Percentiles rank a stretch among this genome's conserved stretches.
phyloP scores from a whole-genome alignment of 768 basidiomycete genomes.

The Hericium alpestre region DNA sequence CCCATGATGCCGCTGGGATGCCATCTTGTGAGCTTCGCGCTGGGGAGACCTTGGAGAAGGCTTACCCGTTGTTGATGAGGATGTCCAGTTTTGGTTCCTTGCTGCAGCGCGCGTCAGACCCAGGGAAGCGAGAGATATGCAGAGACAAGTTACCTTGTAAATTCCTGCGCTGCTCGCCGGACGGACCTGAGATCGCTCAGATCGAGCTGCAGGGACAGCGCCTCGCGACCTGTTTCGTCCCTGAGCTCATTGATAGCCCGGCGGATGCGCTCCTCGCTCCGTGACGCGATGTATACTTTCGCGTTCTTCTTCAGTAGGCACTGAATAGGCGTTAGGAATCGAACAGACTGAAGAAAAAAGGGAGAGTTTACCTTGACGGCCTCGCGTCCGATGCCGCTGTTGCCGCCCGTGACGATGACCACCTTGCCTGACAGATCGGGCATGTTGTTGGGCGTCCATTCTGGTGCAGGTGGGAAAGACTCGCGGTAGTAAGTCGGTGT shows the following conservation, averaged over 20 bases:
- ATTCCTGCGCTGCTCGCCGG: conserved; percentile 27
- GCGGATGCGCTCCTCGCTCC: conserved; percentile 32
- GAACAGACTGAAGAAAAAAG: not conserved
- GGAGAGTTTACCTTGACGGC: conserved; percentile 5
- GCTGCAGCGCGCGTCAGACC: conserved; percentile 11
- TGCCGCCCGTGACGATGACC: conserved; percentile 14
- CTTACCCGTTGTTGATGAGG: conserved; percentile 42
- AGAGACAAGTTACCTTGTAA: conserved; percentile 16
- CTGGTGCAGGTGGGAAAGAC: conserved; percentile 14
- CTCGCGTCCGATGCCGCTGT: conserved; percentile 15
- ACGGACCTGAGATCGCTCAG: conserved; percentile 27
- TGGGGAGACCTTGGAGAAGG: not conserved
- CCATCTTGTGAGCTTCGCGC: conserved; percentile 9
- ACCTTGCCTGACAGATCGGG: conserved; percentile 35
- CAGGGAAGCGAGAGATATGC: not conserved
- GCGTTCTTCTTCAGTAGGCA: conserved; percentile 48
- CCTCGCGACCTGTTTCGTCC: conserved; percentile 27
- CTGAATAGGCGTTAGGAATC: conserved; percentile 16
- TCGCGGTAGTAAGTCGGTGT: conserved; percentile 1
- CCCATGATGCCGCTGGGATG: conserved; percentile 38
- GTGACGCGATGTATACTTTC: conserved; percentile 49
- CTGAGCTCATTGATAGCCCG: conserved; percentile 43
- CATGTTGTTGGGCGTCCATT: conserved; percentile 25
- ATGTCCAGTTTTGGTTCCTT: conserved; percentile 37
- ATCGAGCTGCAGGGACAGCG: conserved; percentile 33